Base-by-base conservation (phyloP, 805 yeast genomes). In the Suhomyces sp. region DNA sequence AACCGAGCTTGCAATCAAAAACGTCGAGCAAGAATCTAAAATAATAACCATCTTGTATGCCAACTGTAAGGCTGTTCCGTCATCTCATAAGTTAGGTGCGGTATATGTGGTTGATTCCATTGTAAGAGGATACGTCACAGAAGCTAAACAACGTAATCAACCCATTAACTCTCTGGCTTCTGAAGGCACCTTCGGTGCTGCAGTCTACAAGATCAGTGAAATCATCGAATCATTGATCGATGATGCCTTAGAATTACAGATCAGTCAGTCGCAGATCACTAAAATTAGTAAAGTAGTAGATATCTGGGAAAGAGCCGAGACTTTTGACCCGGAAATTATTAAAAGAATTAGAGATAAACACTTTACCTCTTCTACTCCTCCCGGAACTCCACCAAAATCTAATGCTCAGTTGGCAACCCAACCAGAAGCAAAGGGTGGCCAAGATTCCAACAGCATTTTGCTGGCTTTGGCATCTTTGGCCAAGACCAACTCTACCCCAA, bases 21-120 rank as follows among this genome's bases (percentile, higher is more conserved):
- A 90, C 68, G 87, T 87, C 52, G 70, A 73, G 65, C 69, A 72
- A 31, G 86, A 83, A 64, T 76, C 86, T 24, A 76, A 78, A 56
- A 69, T 88, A 50, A 78, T 86, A 47, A 79, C 83, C 47, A 75
- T 78, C 57, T 76, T 89, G 59, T 80, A 80, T 64, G 76, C 84
- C 49, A 82, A 87, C 69, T 82, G 92, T 72, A 87, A 84, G 70
- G 80, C 83, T 52, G 82, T 89, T 17, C 88, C 93, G 29, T 78
- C 85, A 22, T 72, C 92, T 47, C 96, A 93, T 72, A 94, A 92
- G 73, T 79, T 94, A 59, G 98, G 98, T 52, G 84, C 90, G 46
- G 75, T 94, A 67, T 94, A 94, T 69, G 92, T 91, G 57, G 84
- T 93, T 56, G 99, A 94, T 71, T 90, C 98, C 24, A 83, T 94